A percentile compares a stretch with the other conserved stretches of the same genome.
phyloP scores from a whole-genome alignment of 75 land plant genomes.

The Isoetes taiwanensis region DNA sequence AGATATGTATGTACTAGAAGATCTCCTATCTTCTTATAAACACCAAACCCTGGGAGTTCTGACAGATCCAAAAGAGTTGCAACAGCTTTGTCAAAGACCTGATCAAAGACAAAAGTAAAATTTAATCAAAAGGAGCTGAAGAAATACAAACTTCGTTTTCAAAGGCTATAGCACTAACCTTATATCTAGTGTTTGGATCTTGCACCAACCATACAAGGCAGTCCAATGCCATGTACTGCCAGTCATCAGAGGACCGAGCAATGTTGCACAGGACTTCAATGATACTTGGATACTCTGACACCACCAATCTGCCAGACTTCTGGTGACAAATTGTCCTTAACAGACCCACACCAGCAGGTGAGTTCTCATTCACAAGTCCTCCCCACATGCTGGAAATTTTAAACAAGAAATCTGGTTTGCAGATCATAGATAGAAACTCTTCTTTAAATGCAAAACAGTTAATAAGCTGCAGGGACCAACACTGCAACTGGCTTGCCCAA shows the following conservation, averaged over 20 bases:
- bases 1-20: conserved; percentile 50
- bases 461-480: conserved; percentile 19
- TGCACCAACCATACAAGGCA: conserved; percentile 91
- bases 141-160: too few relatives aligned
- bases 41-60: conserved; percentile 76
- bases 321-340: conserved; percentile 89
- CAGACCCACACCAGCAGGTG: conserved; percentile 94
- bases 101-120: not conserved
- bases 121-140: not conserved
- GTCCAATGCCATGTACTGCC: conserved; percentile 99
- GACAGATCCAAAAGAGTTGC: conserved; percentile 64
- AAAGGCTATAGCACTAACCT: too few relatives aligned
- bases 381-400: conserved; percentile 98
- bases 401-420: conserved; percentile 67
- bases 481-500: conserved; percentile 98
- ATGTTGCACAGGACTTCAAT: conserved; percentile 88
- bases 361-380: conserved; percentile 92
- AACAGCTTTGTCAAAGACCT: conserved; percentile 84
- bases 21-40: conserved; percentile 88
- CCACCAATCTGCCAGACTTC: conserved; percentile 68
- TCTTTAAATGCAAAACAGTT: conserved; percentile 27
- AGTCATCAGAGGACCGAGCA: conserved; percentile 95
- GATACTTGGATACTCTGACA: conserved; percentile 63
- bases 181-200: conserved; percentile 58
- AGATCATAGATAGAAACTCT: conserved; percentile 33